phyloP scores from a whole-genome alignment of 805 yeast genomes.

The Myxozyma neotropica region DNA sequence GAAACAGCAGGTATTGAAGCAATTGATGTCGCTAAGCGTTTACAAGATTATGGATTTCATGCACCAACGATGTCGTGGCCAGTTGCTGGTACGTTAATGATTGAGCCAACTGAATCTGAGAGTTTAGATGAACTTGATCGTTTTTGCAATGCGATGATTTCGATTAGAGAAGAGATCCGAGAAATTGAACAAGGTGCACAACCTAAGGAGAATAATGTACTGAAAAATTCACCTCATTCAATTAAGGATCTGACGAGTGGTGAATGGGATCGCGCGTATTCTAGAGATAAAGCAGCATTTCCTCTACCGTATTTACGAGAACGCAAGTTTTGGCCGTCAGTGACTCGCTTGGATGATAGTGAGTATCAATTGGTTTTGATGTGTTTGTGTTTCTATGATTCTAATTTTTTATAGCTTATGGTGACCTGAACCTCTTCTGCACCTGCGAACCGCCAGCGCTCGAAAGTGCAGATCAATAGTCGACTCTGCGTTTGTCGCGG shows the following conservation, averaged over 20 bases:
- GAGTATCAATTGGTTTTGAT: background rate
- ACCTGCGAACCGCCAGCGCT: conserved; percentile 57
- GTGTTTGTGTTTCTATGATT: too few relatives aligned
- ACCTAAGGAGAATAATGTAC: conserved; percentile 59
- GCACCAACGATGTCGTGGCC: conserved; percentile 99
- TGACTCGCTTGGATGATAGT: conserved; percentile 82
- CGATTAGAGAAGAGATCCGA: conserved; percentile 80
- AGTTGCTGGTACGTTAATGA: conserved; percentile 95
- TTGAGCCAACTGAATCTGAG: conserved; percentile 97
- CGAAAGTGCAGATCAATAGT: background rate
- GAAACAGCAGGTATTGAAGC: conserved; percentile 78
- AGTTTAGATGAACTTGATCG: conserved; percentile 84
- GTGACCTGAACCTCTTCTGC: conserved; percentile 89
- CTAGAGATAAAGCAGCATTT: conserved; percentile 91
- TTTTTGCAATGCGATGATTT: conserved; percentile 81
- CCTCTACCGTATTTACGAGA: conserved; percentile 75
- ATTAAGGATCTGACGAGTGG: conserved; percentile 71
- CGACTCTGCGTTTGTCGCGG: background rate
- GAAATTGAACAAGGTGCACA: conserved; percentile 67
- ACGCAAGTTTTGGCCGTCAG: conserved; percentile 94
- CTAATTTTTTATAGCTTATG: conserved; percentile 56
- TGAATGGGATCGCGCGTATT: conserved; percentile 89
- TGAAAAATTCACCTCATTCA: conserved; percentile 92
- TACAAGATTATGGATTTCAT: conserved; percentile 98
- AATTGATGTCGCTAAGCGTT: conserved; percentile 92